Evolutionary conservation across 768 basidiomycete genomes (phyloP), one percentile per base, ranked within the genome.

Genomic region (Pluteus cervinus): DNA sequence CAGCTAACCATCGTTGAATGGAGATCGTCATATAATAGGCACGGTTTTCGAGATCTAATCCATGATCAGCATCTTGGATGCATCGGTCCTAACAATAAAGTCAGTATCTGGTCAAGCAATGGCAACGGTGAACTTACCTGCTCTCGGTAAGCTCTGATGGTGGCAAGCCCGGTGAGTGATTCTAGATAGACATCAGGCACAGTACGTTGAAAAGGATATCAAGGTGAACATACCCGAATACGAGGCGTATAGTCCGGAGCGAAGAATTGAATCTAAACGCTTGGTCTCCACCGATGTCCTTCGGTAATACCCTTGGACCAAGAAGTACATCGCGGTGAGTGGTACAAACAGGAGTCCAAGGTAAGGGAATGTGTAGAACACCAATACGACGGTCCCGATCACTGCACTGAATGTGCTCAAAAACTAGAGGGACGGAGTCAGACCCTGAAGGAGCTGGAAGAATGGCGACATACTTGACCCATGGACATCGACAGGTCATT

Each of bases 291-390:
- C 76, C 0, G 79, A 80, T 1, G 69, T 72, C 6, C 71, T 65
- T 17, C 79, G 66, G 48, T 83, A 81, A 48, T 71, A 83, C 11
- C 70, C 46, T 8, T 70, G 71, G 7, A 66, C 69, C 29, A 65
- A 45, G 51, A 71, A 75, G 51, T 81, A 81, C 8, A 79, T 48
- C 10, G 75, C 41, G 3, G 50, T 42, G 52, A 81, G 56, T 2
- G 79, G 79, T 0, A 62, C 61, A 46, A 81, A 81, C 22, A 79
- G 62, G 26, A 80, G 75, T 17, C 81, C 82, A 6, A 85, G 74
- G 17, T 68, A 70, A 0, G 83, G 81, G 54, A 80, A 79, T 4
- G 71, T 73, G 50, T 82, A 81, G 53, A 81, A 80, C 1, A 82
- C 77, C 6, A 81, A 56, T 2, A 57, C 77, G 14, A 73, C 60